Evolutionary conservation across 2,329 filamentous ascomycete species (phyloP), one percentile per base, ranked within the genome.

Genomic region (Escovopsis sp.): DNA sequence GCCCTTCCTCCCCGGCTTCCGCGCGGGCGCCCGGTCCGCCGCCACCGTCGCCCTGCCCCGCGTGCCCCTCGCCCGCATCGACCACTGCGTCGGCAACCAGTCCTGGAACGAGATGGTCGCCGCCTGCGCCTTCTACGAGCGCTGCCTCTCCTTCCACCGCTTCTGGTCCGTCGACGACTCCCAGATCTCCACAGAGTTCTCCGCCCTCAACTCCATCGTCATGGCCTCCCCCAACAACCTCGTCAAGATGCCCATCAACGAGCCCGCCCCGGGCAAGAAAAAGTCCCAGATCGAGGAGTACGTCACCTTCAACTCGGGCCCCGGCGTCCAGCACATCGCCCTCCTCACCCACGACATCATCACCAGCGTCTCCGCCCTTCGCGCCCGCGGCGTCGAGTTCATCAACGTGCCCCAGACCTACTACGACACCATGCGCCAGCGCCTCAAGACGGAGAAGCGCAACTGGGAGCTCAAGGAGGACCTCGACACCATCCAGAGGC

Each of bases 191-290:
- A 94, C 85, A 51, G 87, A 94, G 58, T 95, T 85, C 72, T 87
- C 82, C 1, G 87, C 89, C 9, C 72, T 95, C 39, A 86, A 81
- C 64, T 85, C 77, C 55, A 80, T 95, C 55, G 89, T 95, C 57
- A 94, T 95, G 87, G 77, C 83, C 36, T 85, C 80, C 4, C 77
- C 79, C 46, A 85, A 88, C 66, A 82, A 89, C 45, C 61, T 82
- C 4, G 86, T 95, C 63, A 95, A 95, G 68, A 95, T 95, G 87
- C 89, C 89, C 55, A 94, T 96, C 73, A 95, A 95, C 69, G 88
- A 95, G 66, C 89, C 89, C 2, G 89, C 89, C 0, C 69, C 75
- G 1, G 89, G 88, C 45, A 91, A 91, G 68, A 89, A 85, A 65
- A 85, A 86, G 62, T 85, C 80, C 10, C 89, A 96, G 66, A 95